phyloP scores from a whole-genome alignment of 257 asterid genomes.

The Apocynum venetum region DNA sequence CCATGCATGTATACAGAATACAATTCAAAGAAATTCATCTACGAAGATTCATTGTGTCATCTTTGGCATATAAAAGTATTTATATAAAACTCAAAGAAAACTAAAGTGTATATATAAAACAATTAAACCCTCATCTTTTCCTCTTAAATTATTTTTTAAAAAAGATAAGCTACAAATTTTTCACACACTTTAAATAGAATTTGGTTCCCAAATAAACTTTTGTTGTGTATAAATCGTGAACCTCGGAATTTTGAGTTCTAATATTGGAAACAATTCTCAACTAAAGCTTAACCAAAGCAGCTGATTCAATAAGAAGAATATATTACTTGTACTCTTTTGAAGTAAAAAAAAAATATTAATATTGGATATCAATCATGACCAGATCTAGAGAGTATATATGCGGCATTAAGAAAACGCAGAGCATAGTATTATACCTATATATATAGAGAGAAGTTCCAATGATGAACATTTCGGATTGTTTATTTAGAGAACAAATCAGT shows the following conservation, averaged over 20 bases:
- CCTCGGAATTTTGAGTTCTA: neutral
- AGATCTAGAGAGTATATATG: neutral
- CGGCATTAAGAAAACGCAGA: constrained; percentile 7
- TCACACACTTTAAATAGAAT: too few species aligned
- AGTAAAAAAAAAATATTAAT: neutral
- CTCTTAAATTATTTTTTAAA: neutral
- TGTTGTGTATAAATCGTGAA: neutral
- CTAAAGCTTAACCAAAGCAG: neutral
- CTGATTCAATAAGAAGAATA: neutral
- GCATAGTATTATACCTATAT: neutral
- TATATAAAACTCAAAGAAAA: too few species aligned
- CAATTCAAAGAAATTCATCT: neutral
- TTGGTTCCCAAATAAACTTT: too few species aligned
- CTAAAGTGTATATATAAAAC: neutral
- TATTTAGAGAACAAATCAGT: constrained; percentile 3
- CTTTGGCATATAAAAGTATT: neutral
- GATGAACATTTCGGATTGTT: neutral
- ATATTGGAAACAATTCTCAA: neutral
- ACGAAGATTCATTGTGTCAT: neutral
- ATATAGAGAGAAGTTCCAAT: neutral
- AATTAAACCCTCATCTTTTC: neutral
- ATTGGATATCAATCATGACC: neutral
- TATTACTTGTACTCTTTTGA: neutral
- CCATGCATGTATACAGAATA: neutral
- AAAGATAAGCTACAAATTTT: too few species aligned